These are phyloP conservation scores for Pseudomonodictys pantanalensis DNA, from an alignment of 495 filamentous ascomycete genomes.

Conservation along the genomic window DNA sequence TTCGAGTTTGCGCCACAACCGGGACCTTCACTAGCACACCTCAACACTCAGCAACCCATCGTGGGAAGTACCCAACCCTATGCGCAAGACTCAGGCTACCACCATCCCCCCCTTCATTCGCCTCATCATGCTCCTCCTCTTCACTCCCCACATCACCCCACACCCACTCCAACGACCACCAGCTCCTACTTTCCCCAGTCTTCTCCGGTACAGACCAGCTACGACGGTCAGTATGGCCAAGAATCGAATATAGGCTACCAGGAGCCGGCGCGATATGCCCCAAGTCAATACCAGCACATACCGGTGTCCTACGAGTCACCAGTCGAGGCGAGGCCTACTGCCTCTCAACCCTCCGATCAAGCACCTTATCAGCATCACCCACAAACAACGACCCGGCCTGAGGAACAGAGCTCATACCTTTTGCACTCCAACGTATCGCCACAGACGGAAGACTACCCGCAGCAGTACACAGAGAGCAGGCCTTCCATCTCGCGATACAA, in stretches of 20 bases:
- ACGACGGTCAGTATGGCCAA: constrained; percentile 5
- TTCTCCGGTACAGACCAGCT: constrained; percentile 14
- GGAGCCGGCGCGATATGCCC: constrained; percentile 15
- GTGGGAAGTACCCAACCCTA: constrained; percentile 1
- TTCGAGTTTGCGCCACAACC: constrained; percentile 22
- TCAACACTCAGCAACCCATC: constrained; percentile 4
- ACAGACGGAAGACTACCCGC: constrained; percentile 22
- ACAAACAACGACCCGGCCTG: not conserved
- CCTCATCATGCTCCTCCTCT: constrained; percentile 24
- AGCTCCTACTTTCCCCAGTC: constrained; percentile 25
- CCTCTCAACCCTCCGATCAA: constrained; percentile 24
- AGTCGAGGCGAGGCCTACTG: constrained; percentile 15
- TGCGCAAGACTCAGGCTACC: constrained; percentile 16
- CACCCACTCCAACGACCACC: constrained; percentile 27
- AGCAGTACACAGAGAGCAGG: constrained; percentile 15
- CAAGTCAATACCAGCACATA: constrained; percentile 15
- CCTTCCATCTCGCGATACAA: constrained; percentile 11
- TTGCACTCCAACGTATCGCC: constrained; percentile 4
- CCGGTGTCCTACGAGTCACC: constrained; percentile 25
- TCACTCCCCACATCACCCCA: constrained; percentile 25
- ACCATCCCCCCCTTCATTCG: constrained; percentile 23
- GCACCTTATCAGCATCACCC: constrained; percentile 16
- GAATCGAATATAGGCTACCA: constrained; percentile 8
- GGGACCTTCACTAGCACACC: constrained; percentile 4
- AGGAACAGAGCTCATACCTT: constrained; percentile 15